Evolutionary conservation across 1,139 yeast genomes (phyloP).

Genomic region (Suhomyces wounanorum): DNA sequence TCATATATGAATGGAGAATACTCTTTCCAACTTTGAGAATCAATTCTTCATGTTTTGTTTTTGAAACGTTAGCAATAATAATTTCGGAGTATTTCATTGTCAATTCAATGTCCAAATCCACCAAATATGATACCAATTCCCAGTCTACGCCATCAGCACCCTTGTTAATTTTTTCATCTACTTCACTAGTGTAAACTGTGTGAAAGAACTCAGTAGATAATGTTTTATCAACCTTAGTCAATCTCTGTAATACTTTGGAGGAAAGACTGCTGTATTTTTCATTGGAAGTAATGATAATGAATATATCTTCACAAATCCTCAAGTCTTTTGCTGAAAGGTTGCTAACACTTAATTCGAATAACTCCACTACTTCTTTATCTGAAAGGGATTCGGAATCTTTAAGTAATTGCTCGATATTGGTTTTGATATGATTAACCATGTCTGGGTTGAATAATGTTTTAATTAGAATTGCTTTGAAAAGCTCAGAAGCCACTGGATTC

Average conservation of each 20-base stretch:
- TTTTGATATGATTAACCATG: conserved; percentile 18
- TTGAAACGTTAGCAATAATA: conserved; percentile 17
- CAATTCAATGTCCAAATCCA: conserved; percentile 53
- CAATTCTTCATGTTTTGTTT: not conserved
- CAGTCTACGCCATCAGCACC: conserved; percentile 31
- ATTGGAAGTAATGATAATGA: conserved; percentile 32
- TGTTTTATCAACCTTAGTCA: conserved; percentile 44
- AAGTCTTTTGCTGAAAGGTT: conserved; percentile 30
- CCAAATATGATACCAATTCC: conserved; percentile 45
- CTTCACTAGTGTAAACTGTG: conserved; percentile 33
- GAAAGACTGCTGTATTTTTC: conserved; percentile 35
- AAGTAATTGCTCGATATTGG: conserved; percentile 23
- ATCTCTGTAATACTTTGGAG: conserved; percentile 38
- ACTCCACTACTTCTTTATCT: conserved; percentile 20
- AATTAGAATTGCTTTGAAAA: conserved; percentile 10
- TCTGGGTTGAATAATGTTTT: conserved; percentile 23
- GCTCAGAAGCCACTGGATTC: not conserved
- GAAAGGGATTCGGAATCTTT: conserved; percentile 15
- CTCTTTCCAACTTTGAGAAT: conserved; percentile 33
- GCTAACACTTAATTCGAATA: conserved; percentile 31
- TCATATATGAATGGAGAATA: conserved; percentile 50
- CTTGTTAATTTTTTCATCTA: conserved; percentile 16
- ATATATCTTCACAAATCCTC: conserved; percentile 46
- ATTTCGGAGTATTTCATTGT: conserved; percentile 42
- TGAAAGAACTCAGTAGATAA: conserved; percentile 50